Conservation (phyloP, 305 asterid genomes). For the Solanum chacoense region DNA sequence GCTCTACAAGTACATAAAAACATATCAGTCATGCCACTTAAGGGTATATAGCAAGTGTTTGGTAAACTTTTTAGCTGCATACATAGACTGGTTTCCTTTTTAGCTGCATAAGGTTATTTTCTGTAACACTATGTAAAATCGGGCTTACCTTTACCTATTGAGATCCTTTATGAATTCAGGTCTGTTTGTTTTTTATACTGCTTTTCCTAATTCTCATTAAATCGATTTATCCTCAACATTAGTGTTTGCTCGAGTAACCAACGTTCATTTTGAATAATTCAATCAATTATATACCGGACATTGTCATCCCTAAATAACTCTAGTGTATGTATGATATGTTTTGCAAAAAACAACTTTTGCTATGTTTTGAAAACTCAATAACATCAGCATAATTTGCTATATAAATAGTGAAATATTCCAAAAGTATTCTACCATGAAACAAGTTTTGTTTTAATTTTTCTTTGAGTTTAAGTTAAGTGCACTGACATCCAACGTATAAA, state of each 20-base stretch:
- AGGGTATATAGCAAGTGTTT: not conserved
- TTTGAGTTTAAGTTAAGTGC: not conserved
- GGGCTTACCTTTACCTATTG: rapidly evolving
- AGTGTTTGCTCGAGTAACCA: no score
- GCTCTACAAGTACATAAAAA: not conserved
- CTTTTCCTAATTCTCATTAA: not conserved
- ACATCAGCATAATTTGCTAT: no score
- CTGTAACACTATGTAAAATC: not conserved
- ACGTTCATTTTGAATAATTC: no score
- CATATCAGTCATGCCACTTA: not conserved
- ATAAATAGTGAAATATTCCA: not conserved
- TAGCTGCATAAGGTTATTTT: not conserved
- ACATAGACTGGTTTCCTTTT: not conserved
- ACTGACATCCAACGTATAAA: not conserved
- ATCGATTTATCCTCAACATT: no score
- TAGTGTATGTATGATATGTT: no score
- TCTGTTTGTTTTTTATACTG: not conserved
- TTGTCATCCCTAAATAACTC: no score
- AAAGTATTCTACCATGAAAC: not conserved
- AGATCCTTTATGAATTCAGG: not conserved
- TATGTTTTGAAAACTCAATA: no score
- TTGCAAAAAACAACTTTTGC: no score
- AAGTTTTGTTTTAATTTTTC: not conserved
- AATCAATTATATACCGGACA: no score
- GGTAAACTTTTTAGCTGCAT: not conserved